Evolutionary conservation across 139 green algal species (phyloP).

Genomic region (Chlamydomonas incerta): DNA sequence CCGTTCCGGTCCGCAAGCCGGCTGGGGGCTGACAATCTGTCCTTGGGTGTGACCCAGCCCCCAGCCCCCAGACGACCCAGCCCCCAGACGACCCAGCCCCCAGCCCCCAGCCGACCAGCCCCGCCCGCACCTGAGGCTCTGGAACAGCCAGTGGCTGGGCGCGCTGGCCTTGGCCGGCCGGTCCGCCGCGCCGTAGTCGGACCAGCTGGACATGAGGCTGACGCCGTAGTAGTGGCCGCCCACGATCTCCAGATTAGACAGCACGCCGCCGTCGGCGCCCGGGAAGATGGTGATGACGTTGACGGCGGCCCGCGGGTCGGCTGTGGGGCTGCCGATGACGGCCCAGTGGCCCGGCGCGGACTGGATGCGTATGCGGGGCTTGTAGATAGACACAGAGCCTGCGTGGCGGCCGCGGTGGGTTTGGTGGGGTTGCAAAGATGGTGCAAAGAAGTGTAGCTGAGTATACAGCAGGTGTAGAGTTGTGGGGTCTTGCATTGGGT

Average conservation of each 20-base stretch:
- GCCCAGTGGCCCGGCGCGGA: slow-evolving; percentile 50
- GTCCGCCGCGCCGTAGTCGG: slow-evolving; percentile 22
- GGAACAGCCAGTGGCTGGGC: slow-evolving; percentile 8
- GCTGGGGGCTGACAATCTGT: no score
- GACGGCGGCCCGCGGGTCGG: slow-evolving; percentile 21
- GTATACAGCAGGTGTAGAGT: no score
- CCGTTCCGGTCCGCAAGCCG: no score
- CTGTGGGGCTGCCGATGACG: background rate
- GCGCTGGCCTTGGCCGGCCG: background rate
- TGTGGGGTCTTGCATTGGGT: no score
- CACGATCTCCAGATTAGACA: slow-evolving; percentile 27
- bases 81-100: no score
- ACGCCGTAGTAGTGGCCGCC: slow-evolving; percentile 39
- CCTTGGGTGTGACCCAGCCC: no score
- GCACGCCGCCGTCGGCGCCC: background rate
- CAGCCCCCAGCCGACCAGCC: no score
- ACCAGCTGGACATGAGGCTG: slow-evolving; percentile 43
- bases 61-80: no score
- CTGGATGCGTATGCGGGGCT: slow-evolving; percentile 11
- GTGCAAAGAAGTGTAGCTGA: no score
- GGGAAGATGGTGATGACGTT: slow-evolving; percentile 40
- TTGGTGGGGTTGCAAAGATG: no score
- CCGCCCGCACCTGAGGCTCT: background rate
- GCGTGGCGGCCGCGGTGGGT: slow-evolving; percentile 19
- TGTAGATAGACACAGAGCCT: background rate